Evolutionary conservation across 495 filamentous ascomycete genomes (phyloP).

Genomic region (Neurospora tetraspora): DNA sequence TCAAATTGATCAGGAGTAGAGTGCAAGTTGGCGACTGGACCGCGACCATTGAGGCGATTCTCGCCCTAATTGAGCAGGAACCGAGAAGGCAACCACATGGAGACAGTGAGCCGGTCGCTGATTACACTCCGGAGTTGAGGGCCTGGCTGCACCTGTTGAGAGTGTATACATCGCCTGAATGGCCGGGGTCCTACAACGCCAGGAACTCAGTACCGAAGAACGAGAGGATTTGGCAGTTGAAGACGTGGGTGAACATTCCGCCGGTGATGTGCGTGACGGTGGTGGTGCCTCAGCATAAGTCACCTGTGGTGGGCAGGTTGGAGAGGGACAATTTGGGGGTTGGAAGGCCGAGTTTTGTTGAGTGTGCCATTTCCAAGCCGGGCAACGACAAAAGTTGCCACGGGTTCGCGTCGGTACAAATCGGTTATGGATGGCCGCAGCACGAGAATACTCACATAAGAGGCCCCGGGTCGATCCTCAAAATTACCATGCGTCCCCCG

Average conservation of each 20-base stretch:
- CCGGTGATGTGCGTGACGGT: constrained; percentile 28
- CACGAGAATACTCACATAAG: constrained; percentile 8
- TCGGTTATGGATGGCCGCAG: constrained; percentile 21
- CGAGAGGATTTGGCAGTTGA: constrained; percentile 4
- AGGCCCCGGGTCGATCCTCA: constrained; percentile 17
- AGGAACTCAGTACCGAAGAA: not conserved
- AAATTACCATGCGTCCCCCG: constrained; percentile 18
- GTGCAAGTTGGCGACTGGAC: not conserved
- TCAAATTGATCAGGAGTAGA: not conserved
- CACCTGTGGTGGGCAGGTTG: constrained; percentile 14
- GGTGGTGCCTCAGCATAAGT: constrained; percentile 18
- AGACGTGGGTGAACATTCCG: constrained; percentile 18
- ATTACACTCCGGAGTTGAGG: not conserved
- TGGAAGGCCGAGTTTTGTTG: constrained; percentile 4
- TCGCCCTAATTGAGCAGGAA: not conserved
- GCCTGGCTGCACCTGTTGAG: not conserved
- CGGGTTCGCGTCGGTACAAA: constrained; percentile 19
- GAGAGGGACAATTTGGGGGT: not conserved
- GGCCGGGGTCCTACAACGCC: not conserved
- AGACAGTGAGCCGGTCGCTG: not conserved
- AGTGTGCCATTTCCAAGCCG: constrained; percentile 7
- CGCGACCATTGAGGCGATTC: not conserved
- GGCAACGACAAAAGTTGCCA: not conserved
- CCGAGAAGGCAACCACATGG: not conserved
- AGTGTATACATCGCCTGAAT: not conserved